phyloP scores from a whole-genome alignment of 148 eudicot species.

The Dysphania ambrosioides region DNA sequence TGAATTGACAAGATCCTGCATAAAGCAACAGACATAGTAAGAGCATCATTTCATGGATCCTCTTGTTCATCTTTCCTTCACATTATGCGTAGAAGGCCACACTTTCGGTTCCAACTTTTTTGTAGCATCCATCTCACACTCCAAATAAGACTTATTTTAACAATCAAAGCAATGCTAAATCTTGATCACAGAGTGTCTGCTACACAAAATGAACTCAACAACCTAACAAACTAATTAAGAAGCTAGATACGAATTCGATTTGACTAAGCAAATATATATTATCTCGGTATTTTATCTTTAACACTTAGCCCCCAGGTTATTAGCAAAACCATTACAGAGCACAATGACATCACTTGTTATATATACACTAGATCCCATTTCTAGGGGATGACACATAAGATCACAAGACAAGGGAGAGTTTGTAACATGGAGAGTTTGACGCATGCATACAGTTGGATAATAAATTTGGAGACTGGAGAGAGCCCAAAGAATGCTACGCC shows the following conservation, averaged over 20 bases:
- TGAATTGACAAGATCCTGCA: constrained; percentile 63
- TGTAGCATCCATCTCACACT: background rate
- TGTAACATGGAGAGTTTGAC: background rate
- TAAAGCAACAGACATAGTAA: constrained; percentile 16
- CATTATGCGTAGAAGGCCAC: background rate
- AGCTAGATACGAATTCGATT: no score
- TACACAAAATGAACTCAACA: no score
- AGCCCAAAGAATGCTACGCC: background rate
- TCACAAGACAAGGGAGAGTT: no score
- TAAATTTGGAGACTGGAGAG: background rate
- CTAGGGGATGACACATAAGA: background rate
- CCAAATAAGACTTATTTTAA: background rate
- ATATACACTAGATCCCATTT: background rate
- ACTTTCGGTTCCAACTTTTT: background rate
- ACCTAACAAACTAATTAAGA: no score
- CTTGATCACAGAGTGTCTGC: background rate
- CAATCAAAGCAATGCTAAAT: background rate
- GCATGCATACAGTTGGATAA: background rate
- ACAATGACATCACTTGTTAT: background rate
- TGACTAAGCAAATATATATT: no score
- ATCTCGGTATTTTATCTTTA: no score
- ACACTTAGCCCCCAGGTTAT: no score
- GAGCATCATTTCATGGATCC: background rate
- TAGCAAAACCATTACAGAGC: background rate
- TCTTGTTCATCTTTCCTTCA: background rate